phyloP scores from a whole-genome alignment of 2,329 filamentous ascomycete species.

The Paecilomyces fulvus region DNA sequence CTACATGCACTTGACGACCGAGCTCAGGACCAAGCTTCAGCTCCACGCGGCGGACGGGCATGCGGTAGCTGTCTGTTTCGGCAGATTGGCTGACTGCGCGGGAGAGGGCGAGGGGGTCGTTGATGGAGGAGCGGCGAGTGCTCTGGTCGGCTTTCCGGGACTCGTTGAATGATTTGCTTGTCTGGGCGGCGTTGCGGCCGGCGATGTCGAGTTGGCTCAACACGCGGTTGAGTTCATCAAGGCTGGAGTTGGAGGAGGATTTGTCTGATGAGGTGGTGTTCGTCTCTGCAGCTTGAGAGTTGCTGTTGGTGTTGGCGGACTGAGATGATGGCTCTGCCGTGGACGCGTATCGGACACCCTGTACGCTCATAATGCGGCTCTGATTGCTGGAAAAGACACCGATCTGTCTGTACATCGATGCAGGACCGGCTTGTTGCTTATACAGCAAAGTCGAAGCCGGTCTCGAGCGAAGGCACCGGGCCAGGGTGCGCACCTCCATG shows the following conservation, averaged over 20 bases:
- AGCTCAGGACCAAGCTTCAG: slow-evolving; percentile 30
- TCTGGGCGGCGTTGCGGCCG: slow-evolving; percentile 4
- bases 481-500: slow-evolving; percentile 24
- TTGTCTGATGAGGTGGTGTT: slow-evolving; percentile 2
- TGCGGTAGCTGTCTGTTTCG: slow-evolving; percentile 10
- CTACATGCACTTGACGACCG: slow-evolving; percentile 26
- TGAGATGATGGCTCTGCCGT: neutral
- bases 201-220: slow-evolving; percentile 23
- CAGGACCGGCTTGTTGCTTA: slow-evolving; percentile 9
- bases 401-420: slow-evolving; percentile 3
- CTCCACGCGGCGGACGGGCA: slow-evolving; percentile 18
- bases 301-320: neutral
- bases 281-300: neutral
- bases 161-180: slow-evolving; percentile 1
- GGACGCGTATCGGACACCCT: neutral
- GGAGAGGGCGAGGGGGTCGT: slow-evolving; percentile 11
- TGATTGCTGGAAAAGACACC: neutral
- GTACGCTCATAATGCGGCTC: neutral
- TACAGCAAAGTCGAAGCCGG: slow-evolving; percentile 20
- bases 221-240: slow-evolving; percentile 23
- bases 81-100: slow-evolving; percentile 13
- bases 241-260: slow-evolving; percentile 2
- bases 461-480: slow-evolving; percentile 23
- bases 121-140: neutral
- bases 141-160: neutral